phyloP scores from a whole-genome alignment of 2,329 filamentous ascomycete genomes.

The Penicillium aurantiogriseum region DNA sequence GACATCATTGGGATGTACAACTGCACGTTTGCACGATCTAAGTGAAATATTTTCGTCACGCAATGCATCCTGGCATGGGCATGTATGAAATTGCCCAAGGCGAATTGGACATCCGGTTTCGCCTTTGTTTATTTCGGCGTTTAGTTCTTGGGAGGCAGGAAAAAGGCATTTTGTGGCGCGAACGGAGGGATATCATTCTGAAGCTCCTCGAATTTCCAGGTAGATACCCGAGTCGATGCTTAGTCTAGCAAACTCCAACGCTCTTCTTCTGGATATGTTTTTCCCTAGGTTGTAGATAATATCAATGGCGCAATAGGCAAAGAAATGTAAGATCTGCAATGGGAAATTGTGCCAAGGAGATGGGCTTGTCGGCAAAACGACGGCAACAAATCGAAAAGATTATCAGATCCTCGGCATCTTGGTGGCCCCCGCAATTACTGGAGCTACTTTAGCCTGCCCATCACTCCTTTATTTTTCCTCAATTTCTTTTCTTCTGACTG shows the following conservation, averaged over 20 bases:
- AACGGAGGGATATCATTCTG: slow-evolving; percentile 41
- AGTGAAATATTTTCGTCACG: slow-evolving; percentile 22
- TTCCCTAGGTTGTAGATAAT: neutral
- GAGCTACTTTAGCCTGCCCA: slow-evolving; percentile 16
- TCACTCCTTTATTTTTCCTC: slow-evolving; percentile 7
- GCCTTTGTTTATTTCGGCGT: slow-evolving; percentile 35
- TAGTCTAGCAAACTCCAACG: slow-evolving; percentile 42
- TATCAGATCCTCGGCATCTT: slow-evolving; percentile 29
- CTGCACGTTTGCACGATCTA: slow-evolving; percentile 18
- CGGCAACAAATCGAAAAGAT: slow-evolving; percentile 15
- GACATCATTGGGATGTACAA: slow-evolving; percentile 18
- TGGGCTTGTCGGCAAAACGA: slow-evolving; percentile 16
- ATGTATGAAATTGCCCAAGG: slow-evolving; percentile 28
- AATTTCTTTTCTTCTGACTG: neutral
- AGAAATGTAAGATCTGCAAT: neutral
- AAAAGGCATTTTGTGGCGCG: slow-evolving; percentile 43
- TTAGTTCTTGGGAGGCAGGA: slow-evolving; percentile 34
- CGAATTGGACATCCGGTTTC: slow-evolving; percentile 25
- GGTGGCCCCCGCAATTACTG: slow-evolving; percentile 20
- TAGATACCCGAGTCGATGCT: slow-evolving; percentile 53
- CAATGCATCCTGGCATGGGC: slow-evolving; percentile 33
- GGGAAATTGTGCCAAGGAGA: slow-evolving; percentile 10
- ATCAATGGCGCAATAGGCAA: neutral
- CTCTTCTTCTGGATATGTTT: slow-evolving; percentile 25
- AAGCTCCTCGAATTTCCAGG: slow-evolving; percentile 50